Evolutionary conservation across 495 filamentous ascomycete species (phyloP).

Genomic region (Penicillium dipodomyicola): DNA sequence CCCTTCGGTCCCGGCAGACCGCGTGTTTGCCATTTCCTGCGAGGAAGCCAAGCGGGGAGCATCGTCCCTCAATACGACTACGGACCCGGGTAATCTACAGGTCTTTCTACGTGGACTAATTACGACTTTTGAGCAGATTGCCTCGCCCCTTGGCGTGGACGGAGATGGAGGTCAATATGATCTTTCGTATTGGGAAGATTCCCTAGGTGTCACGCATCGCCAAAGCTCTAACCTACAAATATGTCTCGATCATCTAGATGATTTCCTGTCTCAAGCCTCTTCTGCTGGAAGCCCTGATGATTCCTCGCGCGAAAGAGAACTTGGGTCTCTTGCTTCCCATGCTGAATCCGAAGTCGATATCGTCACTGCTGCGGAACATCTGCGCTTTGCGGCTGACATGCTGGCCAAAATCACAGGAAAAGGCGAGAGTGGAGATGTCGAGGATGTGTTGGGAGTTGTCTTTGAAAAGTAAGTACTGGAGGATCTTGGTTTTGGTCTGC

Average conservation of each 20-base stretch:
- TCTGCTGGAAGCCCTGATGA: conserved; percentile 3
- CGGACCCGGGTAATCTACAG: conserved; percentile 66
- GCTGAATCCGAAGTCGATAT: conserved; percentile 62
- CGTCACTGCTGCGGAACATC: conserved; percentile 88
- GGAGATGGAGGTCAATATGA: conserved; percentile 42
- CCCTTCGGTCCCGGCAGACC: conserved; percentile 36
- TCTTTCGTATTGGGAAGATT: conserved; percentile 69
- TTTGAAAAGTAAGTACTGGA: conserved; percentile 80
- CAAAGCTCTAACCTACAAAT: conserved; percentile 76
- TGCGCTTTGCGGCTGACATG: conserved; percentile 76
- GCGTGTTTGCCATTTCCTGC: conserved; percentile 71
- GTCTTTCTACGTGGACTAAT: conserved; percentile 64
- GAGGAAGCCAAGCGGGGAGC: conserved; percentile 34
- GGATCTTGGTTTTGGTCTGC: conserved; percentile 3
- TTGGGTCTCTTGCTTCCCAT: conserved; percentile 3
- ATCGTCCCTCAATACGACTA: background rate
- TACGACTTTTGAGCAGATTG: conserved; percentile 68
- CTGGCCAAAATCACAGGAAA: conserved; percentile 84
- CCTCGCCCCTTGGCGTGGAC: conserved; percentile 50
- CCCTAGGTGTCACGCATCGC: conserved; percentile 84
- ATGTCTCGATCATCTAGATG: conserved; percentile 66
- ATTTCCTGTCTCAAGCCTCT: conserved; percentile 55
- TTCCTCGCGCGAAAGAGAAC: background rate
- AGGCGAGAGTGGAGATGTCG: conserved; percentile 86
- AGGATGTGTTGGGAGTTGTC: conserved; percentile 94